Percentiles rank a stretch among this genome's conserved stretches.
Evolutionary conservation across 1,284 basidiomycete genomes (phyloP).

Genomic region (Heliocybe sulcata): DNA sequence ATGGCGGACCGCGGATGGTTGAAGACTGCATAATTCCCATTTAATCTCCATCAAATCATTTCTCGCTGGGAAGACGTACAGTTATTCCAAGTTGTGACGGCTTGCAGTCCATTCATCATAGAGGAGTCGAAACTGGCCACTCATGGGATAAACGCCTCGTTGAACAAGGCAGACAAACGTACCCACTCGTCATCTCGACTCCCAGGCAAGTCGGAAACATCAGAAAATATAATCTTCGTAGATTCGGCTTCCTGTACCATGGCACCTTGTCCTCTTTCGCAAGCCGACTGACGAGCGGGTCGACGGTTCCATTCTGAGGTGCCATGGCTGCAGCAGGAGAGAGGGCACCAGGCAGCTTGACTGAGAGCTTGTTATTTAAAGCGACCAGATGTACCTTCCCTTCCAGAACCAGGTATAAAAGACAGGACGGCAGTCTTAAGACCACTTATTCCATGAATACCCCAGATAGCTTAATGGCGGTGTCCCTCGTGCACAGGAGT

Average conservation of each 20-base stretch:
- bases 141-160: no score
- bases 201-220: constrained; percentile 53
- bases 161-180: constrained; percentile 12
- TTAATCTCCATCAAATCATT: constrained; percentile 19
- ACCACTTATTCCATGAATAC: constrained; percentile 1
- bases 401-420: background rate
- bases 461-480: constrained; percentile 1
- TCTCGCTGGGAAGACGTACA: constrained; percentile 26
- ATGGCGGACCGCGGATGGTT: background rate
- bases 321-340: constrained; percentile 7
- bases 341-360: no score
- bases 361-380: no score
- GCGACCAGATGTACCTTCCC: background rate
- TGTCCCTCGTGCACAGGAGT: background rate
- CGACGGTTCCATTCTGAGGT: constrained; percentile 13
- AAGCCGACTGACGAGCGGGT: constrained; percentile 35
- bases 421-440: background rate
- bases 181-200: constrained; percentile 57
- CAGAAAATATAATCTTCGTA: constrained; percentile 40
- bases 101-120: constrained; percentile 49
- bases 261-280: constrained; percentile 41
- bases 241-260: constrained; percentile 50
- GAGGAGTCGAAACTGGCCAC: constrained; percentile 42
- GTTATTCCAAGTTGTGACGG: constrained; percentile 35
- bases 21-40: constrained; percentile 18